Conservation (phyloP, 2,329 filamentous ascomycete genomes). For the Calonectria henricotiae region DNA sequence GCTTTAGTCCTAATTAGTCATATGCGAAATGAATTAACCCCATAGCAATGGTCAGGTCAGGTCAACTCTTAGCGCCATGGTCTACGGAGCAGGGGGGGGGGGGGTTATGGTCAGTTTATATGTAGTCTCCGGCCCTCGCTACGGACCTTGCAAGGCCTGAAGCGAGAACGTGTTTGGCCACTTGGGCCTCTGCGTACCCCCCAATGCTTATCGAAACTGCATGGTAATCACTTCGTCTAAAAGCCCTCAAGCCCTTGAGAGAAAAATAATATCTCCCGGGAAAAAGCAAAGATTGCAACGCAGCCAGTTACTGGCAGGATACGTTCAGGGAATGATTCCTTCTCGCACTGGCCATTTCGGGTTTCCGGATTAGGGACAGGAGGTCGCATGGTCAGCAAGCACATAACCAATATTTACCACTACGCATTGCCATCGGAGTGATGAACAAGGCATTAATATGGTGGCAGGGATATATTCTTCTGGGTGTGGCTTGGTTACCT, state of each 20-base stretch:
- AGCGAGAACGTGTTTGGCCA: conserved; percentile 17
- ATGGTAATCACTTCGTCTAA: conserved; percentile 22
- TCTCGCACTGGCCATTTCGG: not conserved
- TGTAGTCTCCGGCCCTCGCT: not conserved
- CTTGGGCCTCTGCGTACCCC: not conserved
- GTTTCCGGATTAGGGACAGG: not conserved
- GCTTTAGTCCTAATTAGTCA: too few species aligned
- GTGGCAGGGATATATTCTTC: too few species aligned
- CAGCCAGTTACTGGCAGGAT: not conserved
- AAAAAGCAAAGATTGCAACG: not conserved
- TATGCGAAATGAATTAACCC: too few species aligned
- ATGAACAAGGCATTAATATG: too few species aligned
- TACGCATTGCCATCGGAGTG: too few species aligned
- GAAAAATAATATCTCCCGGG: not conserved
- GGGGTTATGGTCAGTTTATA: too few species aligned
- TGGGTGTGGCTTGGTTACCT: too few species aligned
- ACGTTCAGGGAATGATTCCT: not conserved
- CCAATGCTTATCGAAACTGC: not conserved
- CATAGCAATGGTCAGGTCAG: too few species aligned
- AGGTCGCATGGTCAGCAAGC: too few species aligned
- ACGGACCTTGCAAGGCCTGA: conserved; percentile 24
- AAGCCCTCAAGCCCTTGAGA: not conserved
- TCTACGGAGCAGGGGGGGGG: too few species aligned
- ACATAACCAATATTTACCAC: too few species aligned
- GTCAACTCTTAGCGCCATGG: too few species aligned